Percentiles rank a stretch among this genome's conserved stretches.
Evolutionary conservation across 2,329 filamentous ascomycete species (phyloP).

Genomic region (Arthrobotrys sinensis): DNA sequence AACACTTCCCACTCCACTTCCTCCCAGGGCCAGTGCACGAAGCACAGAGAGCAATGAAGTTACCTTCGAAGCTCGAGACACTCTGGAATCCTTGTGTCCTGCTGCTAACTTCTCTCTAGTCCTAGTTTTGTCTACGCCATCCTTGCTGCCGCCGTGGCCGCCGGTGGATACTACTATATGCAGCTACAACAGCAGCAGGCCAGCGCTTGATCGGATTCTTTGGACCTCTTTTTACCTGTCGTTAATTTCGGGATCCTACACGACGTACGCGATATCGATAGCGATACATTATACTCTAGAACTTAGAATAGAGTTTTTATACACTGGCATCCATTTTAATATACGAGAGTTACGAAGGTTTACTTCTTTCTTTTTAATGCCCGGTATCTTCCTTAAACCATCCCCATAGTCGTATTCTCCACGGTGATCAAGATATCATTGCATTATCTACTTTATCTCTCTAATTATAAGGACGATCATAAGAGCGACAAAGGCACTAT

Average conservation of each 20-base stretch:
- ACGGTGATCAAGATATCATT: constrained; percentile 4
- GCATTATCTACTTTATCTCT: not conserved
- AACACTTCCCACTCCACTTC: not conserved
- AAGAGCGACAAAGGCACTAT: constrained; percentile 3
- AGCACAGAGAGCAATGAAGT: not conserved
- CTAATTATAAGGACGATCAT: not conserved
- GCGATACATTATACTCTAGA: constrained; percentile 15
- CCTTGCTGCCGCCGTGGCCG: constrained; percentile 38
- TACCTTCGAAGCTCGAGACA: not conserved
- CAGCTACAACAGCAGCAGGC: constrained; percentile 55
- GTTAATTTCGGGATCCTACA: constrained; percentile 16
- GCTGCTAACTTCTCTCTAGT: constrained; percentile 35
- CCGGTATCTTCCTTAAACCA: not conserved
- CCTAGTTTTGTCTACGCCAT: constrained; percentile 52
- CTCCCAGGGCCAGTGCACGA: not conserved
- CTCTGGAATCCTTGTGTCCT: not conserved
- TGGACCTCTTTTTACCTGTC: not conserved
- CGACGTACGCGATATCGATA: not conserved
- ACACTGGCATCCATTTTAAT: constrained; percentile 34
- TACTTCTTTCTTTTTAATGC: not conserved
- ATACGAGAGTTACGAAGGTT: constrained; percentile 22
- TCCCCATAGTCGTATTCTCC: not conserved
- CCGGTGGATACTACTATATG: constrained; percentile 54
- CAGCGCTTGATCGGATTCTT: constrained; percentile 29
- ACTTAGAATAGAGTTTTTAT: constrained; percentile 32